Evolutionary conservation across 345 rosid species (phyloP).

Genomic region (Anastatica hierochuntica): DNA sequence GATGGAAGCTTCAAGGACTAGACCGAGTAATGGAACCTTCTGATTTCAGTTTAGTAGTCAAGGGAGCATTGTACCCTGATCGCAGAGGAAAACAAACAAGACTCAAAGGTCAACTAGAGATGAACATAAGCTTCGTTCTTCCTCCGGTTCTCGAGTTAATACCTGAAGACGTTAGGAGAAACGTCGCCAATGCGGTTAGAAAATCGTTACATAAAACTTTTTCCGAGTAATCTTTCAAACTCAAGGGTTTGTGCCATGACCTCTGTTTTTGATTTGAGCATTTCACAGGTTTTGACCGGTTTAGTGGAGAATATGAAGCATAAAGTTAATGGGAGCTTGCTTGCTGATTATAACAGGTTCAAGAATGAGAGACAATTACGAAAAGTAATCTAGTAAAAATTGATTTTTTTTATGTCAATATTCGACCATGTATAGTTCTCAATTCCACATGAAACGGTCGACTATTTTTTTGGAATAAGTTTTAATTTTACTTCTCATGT

Average conservation of each 20-base stretch:
- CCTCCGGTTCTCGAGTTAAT: constrained; percentile 65
- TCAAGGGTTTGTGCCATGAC: background rate
- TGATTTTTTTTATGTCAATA: too few relatives aligned
- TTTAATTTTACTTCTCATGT: too few relatives aligned
- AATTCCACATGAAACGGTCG: too few relatives aligned
- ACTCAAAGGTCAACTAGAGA: constrained; percentile 70
- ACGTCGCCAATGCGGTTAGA: constrained; percentile 56
- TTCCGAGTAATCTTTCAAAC: background rate
- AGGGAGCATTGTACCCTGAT: constrained; percentile 59
- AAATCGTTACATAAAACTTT: background rate
- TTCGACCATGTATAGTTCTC: too few relatives aligned
- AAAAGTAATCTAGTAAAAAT: background rate
- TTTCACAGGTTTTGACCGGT: constrained; percentile 45
- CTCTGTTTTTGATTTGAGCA: background rate
- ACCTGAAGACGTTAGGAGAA: constrained; percentile 54
- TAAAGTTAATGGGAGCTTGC: constrained; percentile 67
- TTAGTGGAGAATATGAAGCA: constrained; percentile 75
- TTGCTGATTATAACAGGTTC: constrained; percentile 69
- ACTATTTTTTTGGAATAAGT: too few relatives aligned
- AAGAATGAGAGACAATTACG: constrained; percentile 32
- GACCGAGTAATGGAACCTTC: constrained; percentile 46
- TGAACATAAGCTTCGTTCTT: constrained; percentile 61
- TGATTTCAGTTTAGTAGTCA: constrained; percentile 49
- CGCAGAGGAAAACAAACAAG: constrained; percentile 37
- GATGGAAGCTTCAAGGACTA: constrained; percentile 86